A percentile compares a stretch with the other conserved stretches of the same genome.
Conservation (phyloP, 768 basidiomycete species). For the Lanmaoa pseudosensibilis region DNA sequence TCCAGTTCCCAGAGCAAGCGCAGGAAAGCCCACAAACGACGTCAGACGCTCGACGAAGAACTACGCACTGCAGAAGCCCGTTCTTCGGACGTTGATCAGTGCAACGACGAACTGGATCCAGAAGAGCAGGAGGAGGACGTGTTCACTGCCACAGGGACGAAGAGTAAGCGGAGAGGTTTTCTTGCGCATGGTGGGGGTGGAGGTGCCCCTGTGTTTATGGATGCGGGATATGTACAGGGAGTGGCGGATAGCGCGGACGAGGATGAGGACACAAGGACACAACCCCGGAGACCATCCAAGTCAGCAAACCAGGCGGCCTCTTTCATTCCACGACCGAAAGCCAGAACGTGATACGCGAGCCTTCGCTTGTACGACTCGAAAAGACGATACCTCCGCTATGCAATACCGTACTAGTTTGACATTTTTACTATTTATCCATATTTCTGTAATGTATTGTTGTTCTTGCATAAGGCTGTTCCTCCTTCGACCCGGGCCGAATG, state of each 20-base stretch:
- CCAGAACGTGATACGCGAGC: constrained; percentile 11
- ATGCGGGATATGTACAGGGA: constrained; percentile 64
- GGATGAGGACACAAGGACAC: not conserved
- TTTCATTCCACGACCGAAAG: constrained; percentile 27
- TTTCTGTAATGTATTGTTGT: constrained; percentile 15
- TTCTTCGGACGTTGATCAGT: constrained; percentile 31
- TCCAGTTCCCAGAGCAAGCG: constrained; percentile 18
- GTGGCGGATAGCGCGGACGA: constrained; percentile 34
- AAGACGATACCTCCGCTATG: constrained; percentile 9
- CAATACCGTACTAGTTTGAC: not conserved
- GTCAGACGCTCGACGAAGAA: constrained; percentile 69
- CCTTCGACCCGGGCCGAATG: not conserved
- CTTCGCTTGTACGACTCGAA: not conserved
- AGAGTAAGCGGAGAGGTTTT: constrained; percentile 57
- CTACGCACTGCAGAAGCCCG: constrained; percentile 47
- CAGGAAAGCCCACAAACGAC: constrained; percentile 31
- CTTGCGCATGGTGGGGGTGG: constrained; percentile 75
- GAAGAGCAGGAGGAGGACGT: constrained; percentile 41
- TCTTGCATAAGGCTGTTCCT: not conserved
- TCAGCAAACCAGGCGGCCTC: constrained; percentile 15
- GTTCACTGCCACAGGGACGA: constrained; percentile 54
- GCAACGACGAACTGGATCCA: constrained; percentile 38
- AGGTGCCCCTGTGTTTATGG: constrained; percentile 70
- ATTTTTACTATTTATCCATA: constrained; percentile 27
- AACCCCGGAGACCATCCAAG: constrained; percentile 7